Percentiles rank a stretch among this genome's conserved stretches.
phyloP scores from a whole-genome alignment of 192 early-diverging fungal species.

The Piromyces sp. region DNA sequence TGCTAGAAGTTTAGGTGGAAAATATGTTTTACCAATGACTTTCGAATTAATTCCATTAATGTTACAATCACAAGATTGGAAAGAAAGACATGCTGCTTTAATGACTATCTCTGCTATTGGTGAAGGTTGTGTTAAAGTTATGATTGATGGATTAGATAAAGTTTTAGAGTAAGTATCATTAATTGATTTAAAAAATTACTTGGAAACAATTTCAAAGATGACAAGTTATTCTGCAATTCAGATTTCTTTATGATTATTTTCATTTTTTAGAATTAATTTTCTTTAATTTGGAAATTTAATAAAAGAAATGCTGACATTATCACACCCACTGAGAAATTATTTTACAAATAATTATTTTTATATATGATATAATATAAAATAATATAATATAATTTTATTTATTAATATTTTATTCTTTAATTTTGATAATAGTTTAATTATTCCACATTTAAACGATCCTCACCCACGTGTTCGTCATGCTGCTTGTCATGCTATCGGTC shows the following conservation, averaged over 20 bases:
- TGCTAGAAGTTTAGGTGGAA: slow-evolving; percentile 70
- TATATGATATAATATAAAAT: no score
- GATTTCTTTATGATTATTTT: neutral
- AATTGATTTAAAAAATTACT: neutral
- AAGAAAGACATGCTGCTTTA: slow-evolving; percentile 76
- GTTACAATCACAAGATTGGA: slow-evolving; percentile 71
- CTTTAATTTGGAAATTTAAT: neutral
- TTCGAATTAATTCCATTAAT: slow-evolving; percentile 80
- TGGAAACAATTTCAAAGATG: neutral
- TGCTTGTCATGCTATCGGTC: slow-evolving; percentile 87
- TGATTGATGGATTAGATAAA: slow-evolving; percentile 73
- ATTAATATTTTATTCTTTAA: no score
- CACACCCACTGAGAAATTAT: neutral
- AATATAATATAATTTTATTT: no score
- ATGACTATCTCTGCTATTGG: slow-evolving; percentile 91
- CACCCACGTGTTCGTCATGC: slow-evolving; percentile 93
- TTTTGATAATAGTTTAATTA: slow-evolving; percentile 47
- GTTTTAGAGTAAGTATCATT: slow-evolving; percentile 38
- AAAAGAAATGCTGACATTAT: neutral
- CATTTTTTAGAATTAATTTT: neutral
- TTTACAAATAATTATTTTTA: no score
- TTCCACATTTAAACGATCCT: slow-evolving; percentile 65
- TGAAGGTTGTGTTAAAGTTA: slow-evolving; percentile 88
- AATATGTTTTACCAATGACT: slow-evolving; percentile 67
- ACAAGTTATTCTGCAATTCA: neutral